These are phyloP conservation scores for Talaromyces sp. DNA, from an alignment of 2,329 filamentous ascomycete genomes.

Conservation along the genomic window DNA sequence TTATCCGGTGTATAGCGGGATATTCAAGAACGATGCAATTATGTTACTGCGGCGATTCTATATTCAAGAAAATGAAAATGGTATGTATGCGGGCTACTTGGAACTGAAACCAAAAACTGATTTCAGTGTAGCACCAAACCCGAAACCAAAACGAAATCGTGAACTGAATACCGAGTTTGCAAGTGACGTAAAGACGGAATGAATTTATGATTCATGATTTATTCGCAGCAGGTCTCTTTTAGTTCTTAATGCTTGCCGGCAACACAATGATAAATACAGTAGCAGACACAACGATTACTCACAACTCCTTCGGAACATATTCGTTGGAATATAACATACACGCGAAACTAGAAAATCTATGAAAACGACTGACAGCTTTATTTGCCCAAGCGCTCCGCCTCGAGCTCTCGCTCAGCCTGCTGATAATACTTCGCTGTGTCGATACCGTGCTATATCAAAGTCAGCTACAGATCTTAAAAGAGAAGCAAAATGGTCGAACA, in stretches of 20 bases:
- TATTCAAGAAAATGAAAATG: conserved; percentile 94
- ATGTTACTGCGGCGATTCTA: conserved; percentile 91
- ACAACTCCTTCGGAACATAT: conserved; percentile 1
- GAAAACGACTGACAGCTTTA: conserved; percentile 18
- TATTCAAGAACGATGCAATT: conserved; percentile 89
- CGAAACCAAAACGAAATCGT: conserved; percentile 61
- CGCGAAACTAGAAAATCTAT: conserved; percentile 18
- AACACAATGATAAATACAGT: too few species aligned
- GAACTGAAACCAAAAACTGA: not conserved
- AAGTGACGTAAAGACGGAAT: not conserved
- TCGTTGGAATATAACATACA: conserved; percentile 17
- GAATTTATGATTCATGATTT: not conserved
- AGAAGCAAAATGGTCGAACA: conserved; percentile 20
- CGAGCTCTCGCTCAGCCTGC: conserved; percentile 89
- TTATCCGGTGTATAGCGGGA: conserved; percentile 79
- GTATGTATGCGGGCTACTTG: conserved; percentile 41
- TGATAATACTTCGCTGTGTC: conserved; percentile 98
- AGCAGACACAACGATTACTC: not conserved
- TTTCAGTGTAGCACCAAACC: conserved; percentile 55
- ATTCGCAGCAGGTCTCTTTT: not conserved
- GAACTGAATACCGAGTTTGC: conserved; percentile 50
- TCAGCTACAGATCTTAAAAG: conserved; percentile 15
- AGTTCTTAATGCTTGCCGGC: not conserved
- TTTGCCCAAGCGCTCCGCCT: conserved; percentile 61
- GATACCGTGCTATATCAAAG: conserved; percentile 69